Base-by-base conservation (phyloP, 2,329 filamentous ascomycete species). In the Fusarium staphyleae region DNA sequence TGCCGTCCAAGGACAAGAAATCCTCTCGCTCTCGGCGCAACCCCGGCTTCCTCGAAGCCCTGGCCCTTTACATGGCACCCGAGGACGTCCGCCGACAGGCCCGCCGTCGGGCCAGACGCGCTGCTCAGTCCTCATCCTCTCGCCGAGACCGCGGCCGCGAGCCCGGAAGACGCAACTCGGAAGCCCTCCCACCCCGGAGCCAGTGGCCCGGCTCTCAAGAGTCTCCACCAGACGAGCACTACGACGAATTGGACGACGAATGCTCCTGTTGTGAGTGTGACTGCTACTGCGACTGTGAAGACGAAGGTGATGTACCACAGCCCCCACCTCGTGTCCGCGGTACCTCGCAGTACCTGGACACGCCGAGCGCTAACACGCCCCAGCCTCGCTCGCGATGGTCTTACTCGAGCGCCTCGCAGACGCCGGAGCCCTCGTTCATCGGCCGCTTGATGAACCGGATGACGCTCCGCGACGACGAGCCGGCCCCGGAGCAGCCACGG, bases 331-430 rank as follows among this genome's bases (percentile, higher is more conserved):
- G 7, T 4, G 19, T 22, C 19, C 19, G 19, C 19, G 19, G 19
- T 7, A 10, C 12, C 28, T 29, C 28, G 28, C 28, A 29, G 28
- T 29, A 29, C 28, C 3, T 4, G 28, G 28, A 29, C 4, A 29
- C 19, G 28, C 28, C 28, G 28, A 10, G 28, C 28, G 19, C 11
- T 8, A 35, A 5, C 13, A 35, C 5, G 15, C 16, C 18, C 50
- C 32, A 3, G 19, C 42, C 15, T 22, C 16, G 24, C 5, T 57
- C 55, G 10, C 42, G 28, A n/a, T 57, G 55, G 55, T 57, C 55
- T 19, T 33, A 57, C 13, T 40, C 55, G 5, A 12, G 19, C 2
- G 39, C 22, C 5, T n/a, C n/a, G n/a, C n/a, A n/a, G n/a, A n/a
- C n/a, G n/a, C 35, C 53, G 18, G 34, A n/a, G 9, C 34, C 34